phyloP scores from a whole-genome alignment of 139 green algal genomes.

The Ettlia oleoabundans region DNA sequence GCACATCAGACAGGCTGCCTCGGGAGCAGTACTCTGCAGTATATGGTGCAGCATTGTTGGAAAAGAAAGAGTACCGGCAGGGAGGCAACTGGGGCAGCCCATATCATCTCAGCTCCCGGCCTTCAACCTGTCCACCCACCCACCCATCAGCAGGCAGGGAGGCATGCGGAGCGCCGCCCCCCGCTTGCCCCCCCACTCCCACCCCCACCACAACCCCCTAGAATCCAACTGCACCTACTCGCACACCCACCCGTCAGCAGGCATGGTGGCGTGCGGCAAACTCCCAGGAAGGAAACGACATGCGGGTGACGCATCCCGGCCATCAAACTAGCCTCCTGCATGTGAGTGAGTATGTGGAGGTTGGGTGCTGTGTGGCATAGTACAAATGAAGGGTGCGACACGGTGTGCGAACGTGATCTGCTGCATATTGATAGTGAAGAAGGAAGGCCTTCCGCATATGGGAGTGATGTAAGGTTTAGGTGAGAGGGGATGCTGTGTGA shows the following conservation, averaged over 20 bases:
- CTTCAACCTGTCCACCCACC: neutral
- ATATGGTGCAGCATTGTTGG: neutral
- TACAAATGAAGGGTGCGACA: neutral
- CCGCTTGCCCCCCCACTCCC: too few relatives aligned
- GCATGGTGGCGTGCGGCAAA: neutral
- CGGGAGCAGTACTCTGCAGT: conserved; percentile 8
- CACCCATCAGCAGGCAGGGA: neutral
- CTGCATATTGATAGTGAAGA: too few relatives aligned
- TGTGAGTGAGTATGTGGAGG: too few relatives aligned
- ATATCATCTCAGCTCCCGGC: neutral
- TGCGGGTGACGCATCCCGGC: neutral
- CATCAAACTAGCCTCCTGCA: neutral
- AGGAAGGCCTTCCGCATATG: too few relatives aligned
- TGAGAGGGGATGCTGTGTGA: too few relatives aligned
- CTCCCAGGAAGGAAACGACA: neutral
- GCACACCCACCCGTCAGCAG: neutral
- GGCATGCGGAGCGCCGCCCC: neutral
- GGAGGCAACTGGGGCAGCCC: neutral
- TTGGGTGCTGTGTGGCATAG: too few relatives aligned
- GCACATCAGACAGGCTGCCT: neutral
- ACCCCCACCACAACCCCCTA: too few relatives aligned
- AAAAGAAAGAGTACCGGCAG: neutral
- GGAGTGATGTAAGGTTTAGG: too few relatives aligned
- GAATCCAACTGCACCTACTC: neutral
- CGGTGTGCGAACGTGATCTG: too few relatives aligned